These are phyloP conservation scores for Macrotyloma uniflorum DNA, from an alignment of 306 rosid genomes.

Conservation along the genomic window DNA sequence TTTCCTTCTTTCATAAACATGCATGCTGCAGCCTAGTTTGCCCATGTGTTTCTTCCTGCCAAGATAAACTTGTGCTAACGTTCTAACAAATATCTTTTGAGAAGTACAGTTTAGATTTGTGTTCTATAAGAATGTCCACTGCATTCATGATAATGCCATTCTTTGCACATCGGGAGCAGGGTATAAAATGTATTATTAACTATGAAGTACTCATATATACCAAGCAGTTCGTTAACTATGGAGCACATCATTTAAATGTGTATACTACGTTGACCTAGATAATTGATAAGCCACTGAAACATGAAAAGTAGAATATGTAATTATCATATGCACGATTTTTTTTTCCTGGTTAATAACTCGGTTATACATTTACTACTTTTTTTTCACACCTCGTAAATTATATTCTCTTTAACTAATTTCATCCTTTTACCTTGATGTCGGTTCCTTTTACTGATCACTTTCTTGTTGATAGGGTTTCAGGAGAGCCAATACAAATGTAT, in stretches of 20 bases:
- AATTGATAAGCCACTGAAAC: neutral
- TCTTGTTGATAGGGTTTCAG: constrained; percentile 67
- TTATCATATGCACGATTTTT: neutral
- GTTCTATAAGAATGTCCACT: neutral
- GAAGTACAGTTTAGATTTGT: neutral
- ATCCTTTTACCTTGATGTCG: neutral
- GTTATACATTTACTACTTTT: neutral
- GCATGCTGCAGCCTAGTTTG: neutral
- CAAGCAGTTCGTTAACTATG: too few species aligned
- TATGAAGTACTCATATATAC: neutral
- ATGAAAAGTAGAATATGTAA: neutral
- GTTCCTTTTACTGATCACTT: constrained; percentile 37
- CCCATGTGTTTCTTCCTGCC: neutral
- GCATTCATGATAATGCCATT: neutral
- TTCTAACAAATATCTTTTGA: neutral
- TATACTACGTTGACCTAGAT: neutral
- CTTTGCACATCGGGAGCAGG: neutral
- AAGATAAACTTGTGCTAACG: neutral
- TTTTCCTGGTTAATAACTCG: neutral
- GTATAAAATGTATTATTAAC: neutral
- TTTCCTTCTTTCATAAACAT: neutral
- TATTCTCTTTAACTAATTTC: neutral
- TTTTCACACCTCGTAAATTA: neutral
- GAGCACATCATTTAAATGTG: neutral
- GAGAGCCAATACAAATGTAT: constrained; percentile 56